Conservation (phyloP, 2,329 filamentous ascomycete species). For the Trichoderma gracile region DNA sequence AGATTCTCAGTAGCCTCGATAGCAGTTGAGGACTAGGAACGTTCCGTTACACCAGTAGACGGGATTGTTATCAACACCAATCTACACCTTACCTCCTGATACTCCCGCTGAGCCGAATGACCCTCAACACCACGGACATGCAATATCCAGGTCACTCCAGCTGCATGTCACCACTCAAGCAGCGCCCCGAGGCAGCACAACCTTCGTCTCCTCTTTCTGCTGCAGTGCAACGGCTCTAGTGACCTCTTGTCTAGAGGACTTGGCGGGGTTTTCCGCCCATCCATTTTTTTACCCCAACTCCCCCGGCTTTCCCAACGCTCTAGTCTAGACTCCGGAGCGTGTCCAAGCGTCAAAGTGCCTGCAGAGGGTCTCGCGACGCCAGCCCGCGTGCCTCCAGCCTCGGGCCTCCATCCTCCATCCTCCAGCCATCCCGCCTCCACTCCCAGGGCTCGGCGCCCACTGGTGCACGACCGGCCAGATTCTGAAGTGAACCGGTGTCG, state of each 20-base stretch:
- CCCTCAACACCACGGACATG: too few relatives aligned
- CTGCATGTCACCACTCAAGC: conserved; percentile 14
- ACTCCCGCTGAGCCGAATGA: too few relatives aligned
- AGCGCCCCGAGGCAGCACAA: neutral
- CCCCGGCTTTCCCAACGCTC: conserved; percentile 14
- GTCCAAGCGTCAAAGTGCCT: neutral
- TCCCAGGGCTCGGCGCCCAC: neutral
- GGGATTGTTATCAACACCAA: too few relatives aligned
- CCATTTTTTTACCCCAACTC: conserved; percentile 14
- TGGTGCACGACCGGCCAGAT: neutral
- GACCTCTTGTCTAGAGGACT: neutral
- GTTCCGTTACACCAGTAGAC: neutral
- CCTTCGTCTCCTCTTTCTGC: conserved; percentile 2
- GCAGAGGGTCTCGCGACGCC: conserved; percentile 5
- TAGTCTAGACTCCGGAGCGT: conserved; percentile 1
- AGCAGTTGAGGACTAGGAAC: neutral
- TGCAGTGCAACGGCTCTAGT: conserved; percentile 24
- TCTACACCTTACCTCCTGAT: too few relatives aligned
- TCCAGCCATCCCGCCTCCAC: neutral
- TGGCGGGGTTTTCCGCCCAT: neutral
- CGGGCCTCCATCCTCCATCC: neutral
- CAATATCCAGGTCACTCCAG: neutral
- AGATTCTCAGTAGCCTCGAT: too few relatives aligned
- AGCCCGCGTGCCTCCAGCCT: conserved; percentile 12
- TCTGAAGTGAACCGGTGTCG: neutral